A percentile compares a stretch with the other conserved stretches of the same genome.
Evolutionary conservation across 371 early-diverging fungal genomes (phyloP).

Genomic region (Apophysomyces variabilis): DNA sequence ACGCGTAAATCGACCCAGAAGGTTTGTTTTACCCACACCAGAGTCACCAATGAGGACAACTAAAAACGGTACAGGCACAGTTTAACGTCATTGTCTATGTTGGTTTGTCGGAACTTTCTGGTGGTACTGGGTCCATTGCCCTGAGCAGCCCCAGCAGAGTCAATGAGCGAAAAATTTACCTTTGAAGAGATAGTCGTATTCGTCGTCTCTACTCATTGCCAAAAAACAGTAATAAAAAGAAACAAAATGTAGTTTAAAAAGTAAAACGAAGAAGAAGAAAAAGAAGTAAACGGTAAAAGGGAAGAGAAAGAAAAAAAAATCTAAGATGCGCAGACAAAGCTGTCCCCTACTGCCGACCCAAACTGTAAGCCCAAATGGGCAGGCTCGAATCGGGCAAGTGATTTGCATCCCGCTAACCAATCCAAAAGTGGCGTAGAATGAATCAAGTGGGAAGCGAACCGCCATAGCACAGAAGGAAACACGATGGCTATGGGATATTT

Average conservation of each 20-base stretch:
- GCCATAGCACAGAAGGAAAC: too few relatives aligned
- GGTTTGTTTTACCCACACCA: slow-evolving; percentile 99
- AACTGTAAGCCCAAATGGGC: too few relatives aligned
- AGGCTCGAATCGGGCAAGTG: too few relatives aligned
- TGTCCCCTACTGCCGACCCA: background rate
- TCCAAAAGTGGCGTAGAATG: too few relatives aligned
- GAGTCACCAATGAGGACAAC: slow-evolving; percentile 99
- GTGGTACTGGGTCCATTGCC: background rate
- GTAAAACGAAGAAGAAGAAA: slow-evolving; percentile 17
- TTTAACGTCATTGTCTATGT: background rate
- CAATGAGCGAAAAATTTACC: slow-evolving; percentile 47
- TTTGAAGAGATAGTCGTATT: slow-evolving; percentile 96
- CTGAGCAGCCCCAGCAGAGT: background rate
- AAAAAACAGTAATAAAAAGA: background rate
- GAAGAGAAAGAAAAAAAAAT: slow-evolving; percentile 1
- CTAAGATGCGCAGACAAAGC: background rate
- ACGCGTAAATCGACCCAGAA: slow-evolving; percentile 96
- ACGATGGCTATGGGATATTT: too few relatives aligned
- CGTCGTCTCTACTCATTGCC: slow-evolving; percentile 90
- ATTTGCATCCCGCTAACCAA: too few relatives aligned
- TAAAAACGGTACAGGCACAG: slow-evolving; percentile 30
- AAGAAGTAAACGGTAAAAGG: background rate
- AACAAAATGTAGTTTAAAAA: background rate
- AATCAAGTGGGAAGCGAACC: too few relatives aligned
- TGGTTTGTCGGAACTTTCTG: background rate